A percentile compares a stretch with the other conserved stretches of the same genome.
phyloP scores from a whole-genome alignment of 2,329 filamentous ascomycete genomes.

The Diplodia sapinea region DNA sequence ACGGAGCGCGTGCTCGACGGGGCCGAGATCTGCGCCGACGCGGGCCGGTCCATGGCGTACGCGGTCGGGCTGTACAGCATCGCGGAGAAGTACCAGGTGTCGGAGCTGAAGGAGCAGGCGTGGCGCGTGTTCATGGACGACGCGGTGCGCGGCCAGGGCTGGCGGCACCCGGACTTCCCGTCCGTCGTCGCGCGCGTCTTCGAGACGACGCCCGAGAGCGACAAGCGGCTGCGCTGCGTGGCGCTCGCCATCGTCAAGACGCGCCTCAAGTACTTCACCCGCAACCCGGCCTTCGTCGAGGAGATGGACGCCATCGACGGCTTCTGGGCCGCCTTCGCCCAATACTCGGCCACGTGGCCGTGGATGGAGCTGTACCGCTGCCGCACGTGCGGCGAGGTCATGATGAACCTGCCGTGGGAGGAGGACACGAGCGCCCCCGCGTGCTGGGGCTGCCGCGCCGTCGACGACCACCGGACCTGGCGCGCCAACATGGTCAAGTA shows the following conservation, averaged over 20 bases:
- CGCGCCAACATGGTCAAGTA: slow-evolving; percentile 5
- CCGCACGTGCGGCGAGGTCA: slow-evolving; percentile 1
- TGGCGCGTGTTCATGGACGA: not conserved
- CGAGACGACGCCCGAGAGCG: not conserved
- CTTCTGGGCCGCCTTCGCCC: not conserved
- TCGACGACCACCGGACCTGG: slow-evolving; percentile 4
- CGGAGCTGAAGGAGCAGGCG: not conserved
- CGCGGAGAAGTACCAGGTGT: slow-evolving; percentile 22
- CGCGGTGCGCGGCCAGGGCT: not conserved
- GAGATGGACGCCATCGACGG: slow-evolving; percentile 4
- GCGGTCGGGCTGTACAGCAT: slow-evolving; percentile 6
- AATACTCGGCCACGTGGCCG: slow-evolving; percentile 6
- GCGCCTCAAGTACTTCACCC: slow-evolving; percentile 11
- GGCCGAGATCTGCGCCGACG: not conserved
- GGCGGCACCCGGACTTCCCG: not conserved
- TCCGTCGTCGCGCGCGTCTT: not conserved
- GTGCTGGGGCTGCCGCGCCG: slow-evolving; percentile 4
- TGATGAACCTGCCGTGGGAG: slow-evolving; percentile 7
- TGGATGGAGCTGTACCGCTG: slow-evolving; percentile 15
- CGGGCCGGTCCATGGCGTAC: not conserved
- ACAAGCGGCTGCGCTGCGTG: not conserved
- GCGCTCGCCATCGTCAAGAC: slow-evolving; percentile 1
- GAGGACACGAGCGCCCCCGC: not conserved
- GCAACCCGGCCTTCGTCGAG: slow-evolving; percentile 14
- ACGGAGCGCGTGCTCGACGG: not conserved